Base-by-base conservation (phyloP, 257 asterid species). In the Plantago elongata region DNA sequence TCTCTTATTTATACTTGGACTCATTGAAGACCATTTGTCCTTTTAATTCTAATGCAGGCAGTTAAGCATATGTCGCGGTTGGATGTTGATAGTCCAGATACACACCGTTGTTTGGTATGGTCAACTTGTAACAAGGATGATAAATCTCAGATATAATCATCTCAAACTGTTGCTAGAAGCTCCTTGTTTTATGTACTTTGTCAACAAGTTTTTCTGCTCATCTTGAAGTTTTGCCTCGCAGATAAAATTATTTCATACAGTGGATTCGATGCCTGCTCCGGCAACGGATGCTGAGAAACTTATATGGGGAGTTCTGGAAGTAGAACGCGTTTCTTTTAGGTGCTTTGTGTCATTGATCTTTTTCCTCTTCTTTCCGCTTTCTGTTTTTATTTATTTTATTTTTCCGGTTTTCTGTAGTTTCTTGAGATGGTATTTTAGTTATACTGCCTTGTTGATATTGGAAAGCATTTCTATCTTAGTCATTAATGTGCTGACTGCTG, bases 81-180 rank as follows among this genome's bases (percentile, higher is more conserved):
- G 83, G 94, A 82, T 77, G 81, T 85, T 45, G 83, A 82, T 61
- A 78, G 73, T 76, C 88, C 99, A 11, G 94, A 89, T 62, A 78
- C 87, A 15, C 97, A 89, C 79, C 76, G 94, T 57, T 83, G 95
- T 75, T 75, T 86, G 96, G 99, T 92, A 89, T 78, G 85, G 29
- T 44, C 74, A 45, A 60, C 67, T 37, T 65, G 60, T 49, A 60
- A 43, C 37, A 16, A 17, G 51, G 8, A 34, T 34, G 40, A 34
- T 34, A 4, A 34, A 34, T 34, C 27, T 22, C 27, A 22, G 27
- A 22, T 22, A 22, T 22, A 22, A 22, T 22, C 27, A 1, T 22
- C 27, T 34, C 40, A 34, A 5, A 34, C 40, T 1, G 5, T 34
- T 34, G 40, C 40, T 3, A 7, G 40, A 34, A 3, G 1, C 40